A percentile compares a stretch with the other conserved stretches of the same genome.
phyloP scores from a whole-genome alignment of 129 eudicot genomes.

The Glebionis coronaria region DNA sequence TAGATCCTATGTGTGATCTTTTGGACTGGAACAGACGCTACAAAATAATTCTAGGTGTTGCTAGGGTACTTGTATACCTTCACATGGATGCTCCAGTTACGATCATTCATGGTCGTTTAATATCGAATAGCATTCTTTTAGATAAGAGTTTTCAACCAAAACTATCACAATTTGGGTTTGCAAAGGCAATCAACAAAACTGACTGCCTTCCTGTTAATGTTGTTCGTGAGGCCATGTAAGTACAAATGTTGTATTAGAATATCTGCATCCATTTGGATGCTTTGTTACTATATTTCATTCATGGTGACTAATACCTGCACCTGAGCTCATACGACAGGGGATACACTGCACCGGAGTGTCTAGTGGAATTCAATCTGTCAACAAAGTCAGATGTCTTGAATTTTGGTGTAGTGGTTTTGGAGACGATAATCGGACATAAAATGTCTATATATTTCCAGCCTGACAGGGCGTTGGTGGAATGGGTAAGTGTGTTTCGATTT shows the following conservation, averaged over 20 bases:
- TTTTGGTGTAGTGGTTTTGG: not conserved
- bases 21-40: not conserved
- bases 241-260: not conserved
- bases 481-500: not conserved
- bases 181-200: not conserved
- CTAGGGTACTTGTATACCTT: constrained; percentile 2
- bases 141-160: not conserved
- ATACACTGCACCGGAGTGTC: not conserved
- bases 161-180: no score
- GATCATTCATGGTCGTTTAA: not conserved
- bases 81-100: not conserved
- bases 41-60: not conserved
- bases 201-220: not conserved
- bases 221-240: not conserved
- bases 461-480: not conserved
- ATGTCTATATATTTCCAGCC: not conserved
- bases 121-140: not conserved
- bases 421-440: not conserved
- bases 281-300: not conserved
- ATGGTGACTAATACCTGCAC: not conserved
- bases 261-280: not conserved
- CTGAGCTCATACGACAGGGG: not conserved
- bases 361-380: not conserved
- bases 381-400: not conserved
- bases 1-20: no score